Percentiles rank a stretch among this genome's conserved stretches.
Conservation (phyloP, 345 rosid species). For the Salix dunnii region DNA sequence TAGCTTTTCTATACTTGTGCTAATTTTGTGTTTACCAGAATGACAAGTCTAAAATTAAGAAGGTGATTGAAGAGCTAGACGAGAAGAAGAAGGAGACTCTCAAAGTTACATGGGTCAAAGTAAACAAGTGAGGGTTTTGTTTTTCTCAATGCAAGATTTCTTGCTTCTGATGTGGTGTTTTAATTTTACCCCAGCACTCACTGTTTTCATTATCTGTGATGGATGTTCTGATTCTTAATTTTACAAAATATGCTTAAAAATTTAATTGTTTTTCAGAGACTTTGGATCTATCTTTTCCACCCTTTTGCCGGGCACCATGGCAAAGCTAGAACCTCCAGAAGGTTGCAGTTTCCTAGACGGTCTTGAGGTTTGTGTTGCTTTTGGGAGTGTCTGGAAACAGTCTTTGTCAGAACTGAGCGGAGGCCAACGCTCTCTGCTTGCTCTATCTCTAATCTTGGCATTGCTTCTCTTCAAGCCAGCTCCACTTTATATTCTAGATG, state of each 20-base stretch:
- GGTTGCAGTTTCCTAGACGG: slow-evolving; percentile 87
- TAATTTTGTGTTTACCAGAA: slow-evolving; percentile 37
- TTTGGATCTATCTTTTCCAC: slow-evolving; percentile 95
- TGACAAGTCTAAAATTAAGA: slow-evolving; percentile 85
- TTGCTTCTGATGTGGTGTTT: background rate
- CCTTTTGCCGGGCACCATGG: slow-evolving; percentile 83
- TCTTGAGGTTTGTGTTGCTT: slow-evolving; percentile 93
- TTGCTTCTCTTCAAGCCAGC: slow-evolving; percentile 97
- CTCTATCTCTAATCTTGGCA: slow-evolving; percentile 89
- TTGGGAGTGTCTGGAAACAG: slow-evolving; percentile 95
- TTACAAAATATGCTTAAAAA: background rate
- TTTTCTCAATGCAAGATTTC: background rate
- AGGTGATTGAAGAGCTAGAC: slow-evolving; percentile 93
- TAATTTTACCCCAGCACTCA: background rate
- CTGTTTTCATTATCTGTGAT: slow-evolving; percentile 3
- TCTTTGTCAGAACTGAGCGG: slow-evolving; percentile 91
- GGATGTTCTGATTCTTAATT: slow-evolving; percentile 2
- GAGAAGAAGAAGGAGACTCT: slow-evolving; percentile 96
- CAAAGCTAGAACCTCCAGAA: slow-evolving; percentile 87
- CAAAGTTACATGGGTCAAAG: slow-evolving; percentile 93
- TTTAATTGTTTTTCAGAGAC: slow-evolving; percentile 45
- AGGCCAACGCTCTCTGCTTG: slow-evolving; percentile 91
- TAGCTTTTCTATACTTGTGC: slow-evolving; percentile 12
- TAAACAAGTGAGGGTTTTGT: slow-evolving; percentile 49
- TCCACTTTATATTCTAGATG: slow-evolving; percentile 92